These are phyloP conservation scores for Ascochyta pisi DNA, from an alignment of 2,329 filamentous ascomycete species.

Conservation along the genomic window DNA sequence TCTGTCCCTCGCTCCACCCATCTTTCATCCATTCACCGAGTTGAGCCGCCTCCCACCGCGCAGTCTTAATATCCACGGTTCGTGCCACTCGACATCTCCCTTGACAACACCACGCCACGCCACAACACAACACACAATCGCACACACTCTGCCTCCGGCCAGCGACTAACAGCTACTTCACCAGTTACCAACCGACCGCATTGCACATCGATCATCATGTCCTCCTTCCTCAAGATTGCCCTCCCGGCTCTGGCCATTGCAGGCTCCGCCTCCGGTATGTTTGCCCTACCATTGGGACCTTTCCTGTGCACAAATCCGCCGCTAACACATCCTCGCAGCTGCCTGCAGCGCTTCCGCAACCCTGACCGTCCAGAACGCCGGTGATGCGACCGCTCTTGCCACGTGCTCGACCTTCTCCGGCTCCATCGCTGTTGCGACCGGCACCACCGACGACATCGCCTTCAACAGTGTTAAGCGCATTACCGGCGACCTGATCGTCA, in stretches of 20 bases:
- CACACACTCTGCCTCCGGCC: slow-evolving; percentile 7
- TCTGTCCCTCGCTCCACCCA: slow-evolving; percentile 49
- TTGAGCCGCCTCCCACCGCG: slow-evolving; percentile 35
- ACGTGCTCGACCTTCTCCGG: slow-evolving; percentile 74
- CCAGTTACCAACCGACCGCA: slow-evolving; percentile 28
- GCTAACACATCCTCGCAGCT: slow-evolving; percentile 34
- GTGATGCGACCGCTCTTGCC: slow-evolving; percentile 66
- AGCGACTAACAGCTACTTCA: slow-evolving; percentile 9
- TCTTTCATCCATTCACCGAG: slow-evolving; percentile 41
- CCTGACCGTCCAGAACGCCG: slow-evolving; percentile 65
- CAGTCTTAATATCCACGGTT: slow-evolving; percentile 49
- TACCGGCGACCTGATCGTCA: slow-evolving; percentile 60
- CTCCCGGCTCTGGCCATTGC: slow-evolving; percentile 63
- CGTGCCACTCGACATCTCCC: slow-evolving; percentile 23
- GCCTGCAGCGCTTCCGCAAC: slow-evolving; percentile 55
- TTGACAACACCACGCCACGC: slow-evolving; percentile 3
- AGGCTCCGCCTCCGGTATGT: slow-evolving; percentile 60
- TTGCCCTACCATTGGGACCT: background rate
- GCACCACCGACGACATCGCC: slow-evolving; percentile 63
- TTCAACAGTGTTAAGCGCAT: slow-evolving; percentile 69
- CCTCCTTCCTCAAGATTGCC: slow-evolving; percentile 63
- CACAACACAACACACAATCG: slow-evolving; percentile 16
- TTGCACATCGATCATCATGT: slow-evolving; percentile 46
- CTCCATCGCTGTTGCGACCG: slow-evolving; percentile 68
- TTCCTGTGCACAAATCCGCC: background rate